These are phyloP conservation scores for Ogataea chonburiensis DNA, from an alignment of 805 yeast species.

Conservation along the genomic window DNA sequence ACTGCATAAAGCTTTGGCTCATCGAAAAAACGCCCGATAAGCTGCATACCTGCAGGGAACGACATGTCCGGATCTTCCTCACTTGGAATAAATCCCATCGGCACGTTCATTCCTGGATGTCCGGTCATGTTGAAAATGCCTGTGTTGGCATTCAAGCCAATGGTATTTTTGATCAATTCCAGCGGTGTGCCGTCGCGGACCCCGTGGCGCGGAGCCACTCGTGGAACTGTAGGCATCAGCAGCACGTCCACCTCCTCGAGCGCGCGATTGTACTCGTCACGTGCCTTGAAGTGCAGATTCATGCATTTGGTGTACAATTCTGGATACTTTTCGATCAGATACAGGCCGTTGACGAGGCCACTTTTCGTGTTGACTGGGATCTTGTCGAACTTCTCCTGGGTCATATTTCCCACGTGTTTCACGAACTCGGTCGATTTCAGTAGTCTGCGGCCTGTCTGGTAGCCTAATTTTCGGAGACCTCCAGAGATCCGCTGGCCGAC, in stretches of 20 bases:
- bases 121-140: slow-evolving; percentile 38
- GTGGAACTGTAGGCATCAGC: slow-evolving; percentile 35
- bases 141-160: slow-evolving; percentile 38
- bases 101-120: slow-evolving; percentile 38
- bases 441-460: slow-evolving; percentile 26
- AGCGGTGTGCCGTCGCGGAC: slow-evolving; percentile 27
- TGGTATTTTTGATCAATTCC: slow-evolving; percentile 28
- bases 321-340: slow-evolving; percentile 34
- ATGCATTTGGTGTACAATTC: slow-evolving; percentile 35
- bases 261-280: slow-evolving; percentile 33
- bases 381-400: slow-evolving; percentile 23
- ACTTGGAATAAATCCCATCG: slow-evolving; percentile 34
- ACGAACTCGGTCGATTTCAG: slow-evolving; percentile 20
- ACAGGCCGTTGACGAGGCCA: slow-evolving; percentile 33
- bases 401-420: slow-evolving; percentile 20
- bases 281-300: slow-evolving; percentile 35
- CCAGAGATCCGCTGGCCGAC: slow-evolving; percentile 31
- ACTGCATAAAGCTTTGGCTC: slow-evolving; percentile 34
- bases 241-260: slow-evolving; percentile 34
- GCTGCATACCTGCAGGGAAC: slow-evolving; percentile 39
- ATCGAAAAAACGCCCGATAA: slow-evolving; percentile 36
- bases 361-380: slow-evolving; percentile 24
- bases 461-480: slow-evolving; percentile 16
- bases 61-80: slow-evolving; percentile 32
- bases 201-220: slow-evolving; percentile 32